Conservation (phyloP, 176 grass and related monocot genomes). For the Carex myosuroides region DNA sequence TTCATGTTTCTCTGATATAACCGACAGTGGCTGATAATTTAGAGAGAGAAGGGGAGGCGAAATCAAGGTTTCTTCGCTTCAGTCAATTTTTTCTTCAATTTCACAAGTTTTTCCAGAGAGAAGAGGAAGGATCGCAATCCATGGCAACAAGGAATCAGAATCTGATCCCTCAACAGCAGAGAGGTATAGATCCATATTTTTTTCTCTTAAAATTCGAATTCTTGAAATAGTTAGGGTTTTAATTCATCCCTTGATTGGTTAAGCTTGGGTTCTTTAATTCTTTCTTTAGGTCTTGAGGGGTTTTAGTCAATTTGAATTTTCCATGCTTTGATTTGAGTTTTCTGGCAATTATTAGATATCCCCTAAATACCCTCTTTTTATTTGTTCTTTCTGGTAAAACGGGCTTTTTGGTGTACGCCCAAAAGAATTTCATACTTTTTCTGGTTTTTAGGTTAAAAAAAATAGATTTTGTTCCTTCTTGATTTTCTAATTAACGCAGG, state of each 20-base stretch:
- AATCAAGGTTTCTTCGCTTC: slow-evolving; percentile 39
- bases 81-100: slow-evolving; percentile 57
- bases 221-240: neutral
- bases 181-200: slow-evolving; percentile 5
- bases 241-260: neutral
- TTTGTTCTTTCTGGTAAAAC: neutral
- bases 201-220: neutral
- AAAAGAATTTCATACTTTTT: neutral
- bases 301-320: neutral
- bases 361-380: neutral
- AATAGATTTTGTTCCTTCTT: neutral
- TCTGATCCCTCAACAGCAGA: slow-evolving; percentile 33
- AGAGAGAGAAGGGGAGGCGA: slow-evolving; percentile 43
- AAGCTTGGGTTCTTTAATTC: neutral
- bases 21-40: slow-evolving; percentile 41
- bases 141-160: slow-evolving; percentile 63
- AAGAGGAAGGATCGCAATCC: slow-evolving; percentile 1
- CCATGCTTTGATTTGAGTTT: neutral
- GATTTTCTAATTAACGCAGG: neutral
- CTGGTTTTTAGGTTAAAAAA: neutral
- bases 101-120: slow-evolving; percentile 39
- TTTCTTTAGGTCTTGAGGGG: neutral
- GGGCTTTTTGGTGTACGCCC: neutral
- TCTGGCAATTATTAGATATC: neutral
- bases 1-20: slow-evolving; percentile 18